Base-by-base conservation (phyloP, 805 yeast genomes). In the Kodamaea laetipori region DNA sequence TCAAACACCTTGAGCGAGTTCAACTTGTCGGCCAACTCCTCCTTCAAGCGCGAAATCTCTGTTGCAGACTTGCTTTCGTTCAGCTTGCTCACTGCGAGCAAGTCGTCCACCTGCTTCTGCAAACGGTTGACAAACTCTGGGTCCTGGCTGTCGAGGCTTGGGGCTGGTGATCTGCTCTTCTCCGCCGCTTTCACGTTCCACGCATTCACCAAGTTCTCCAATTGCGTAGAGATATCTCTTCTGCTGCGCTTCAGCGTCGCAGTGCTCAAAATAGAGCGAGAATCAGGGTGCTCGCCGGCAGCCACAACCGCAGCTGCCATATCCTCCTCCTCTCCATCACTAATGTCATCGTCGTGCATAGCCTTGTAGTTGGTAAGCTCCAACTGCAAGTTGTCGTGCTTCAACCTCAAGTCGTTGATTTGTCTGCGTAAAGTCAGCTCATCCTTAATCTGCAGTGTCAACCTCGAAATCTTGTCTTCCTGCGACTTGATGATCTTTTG, bases 71-170 rank as follows among this genome's bases (percentile, higher is more conserved):
- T 38, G 17, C 27, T 16, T 50, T 66, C 56, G 33, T 52, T 45
- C 15, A 64, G 69, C 49, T 77, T 71, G 46, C 78, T 73, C 15
- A 77, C 73, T 11, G 53, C 50, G 48, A 82, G 54, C 44, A 83
- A 63, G 17, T 79, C 79, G 47, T 81, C 82, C 41, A 84, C 67
- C 52, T 82, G 86, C 15, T 62, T 52, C 44, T 80, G 85, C 42
- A 84, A 62, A 47, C 68, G 69, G 17, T 55, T 41, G 8, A 73
- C 69, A 42, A 71, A 58, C 4, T 53, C 55, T 23, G 31, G 30
- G 37, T 32, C 37, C 11, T 31, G 30, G 26, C 34, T 28, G 9
- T 12, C 34, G 23, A 27, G 46, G n/a, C 43, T 45, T 1, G 40
- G 26, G 5, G 34, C 50, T 11, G 17, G 13, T 4, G 36, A 16